Base-by-base conservation (phyloP, 306 rosid species). In the Cyamopsis tetragonoloba region DNA sequence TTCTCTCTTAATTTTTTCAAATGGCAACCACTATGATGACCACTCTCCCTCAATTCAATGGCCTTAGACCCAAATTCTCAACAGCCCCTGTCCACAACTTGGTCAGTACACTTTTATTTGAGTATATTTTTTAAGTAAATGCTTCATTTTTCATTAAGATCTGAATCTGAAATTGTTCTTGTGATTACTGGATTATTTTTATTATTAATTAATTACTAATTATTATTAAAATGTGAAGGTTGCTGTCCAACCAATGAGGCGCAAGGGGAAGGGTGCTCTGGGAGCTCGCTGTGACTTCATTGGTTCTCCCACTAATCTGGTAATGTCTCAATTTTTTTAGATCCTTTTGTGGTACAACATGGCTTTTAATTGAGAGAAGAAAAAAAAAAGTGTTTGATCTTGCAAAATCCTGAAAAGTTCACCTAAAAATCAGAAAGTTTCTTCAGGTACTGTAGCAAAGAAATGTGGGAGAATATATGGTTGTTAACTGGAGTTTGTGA, bases 241-340 rank as follows among this genome's bases (percentile, higher is more conserved):
- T 26, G 67, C 79, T 7, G 83, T 77, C 54, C 95, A 70, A 56
- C 83, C 95, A 12, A 76, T 85, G 79, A 83, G 75, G 82, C 89
- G 82, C 76, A 90, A 77, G 79, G 87, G 88, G 1, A 82, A 84
- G 31, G 92, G 99, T 31, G 99, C 91, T 80, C 56, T 88, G 73
- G 93, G 95, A 54, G 86, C 88, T 60, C 95, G 97, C 20, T 90
- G 96, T 42, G 96, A 77, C 57, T 90, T 30, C 86, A 90, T 90
- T 50, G 97, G 99, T 62, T 93, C 99, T 14, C 20, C 97, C 53
- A 93, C 99, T 46, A 90, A 93, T 77, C 61, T 93, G 92, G 99
- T 88, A 86, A 28, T 60, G 27, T 53, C 13, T 48, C 17, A 5
- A n/a, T 15, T 27, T 20, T 4, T 22, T 0, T 43, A 20, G 7